Conservation (phyloP, 345 rosid genomes). For the Camelina neglecta region DNA sequence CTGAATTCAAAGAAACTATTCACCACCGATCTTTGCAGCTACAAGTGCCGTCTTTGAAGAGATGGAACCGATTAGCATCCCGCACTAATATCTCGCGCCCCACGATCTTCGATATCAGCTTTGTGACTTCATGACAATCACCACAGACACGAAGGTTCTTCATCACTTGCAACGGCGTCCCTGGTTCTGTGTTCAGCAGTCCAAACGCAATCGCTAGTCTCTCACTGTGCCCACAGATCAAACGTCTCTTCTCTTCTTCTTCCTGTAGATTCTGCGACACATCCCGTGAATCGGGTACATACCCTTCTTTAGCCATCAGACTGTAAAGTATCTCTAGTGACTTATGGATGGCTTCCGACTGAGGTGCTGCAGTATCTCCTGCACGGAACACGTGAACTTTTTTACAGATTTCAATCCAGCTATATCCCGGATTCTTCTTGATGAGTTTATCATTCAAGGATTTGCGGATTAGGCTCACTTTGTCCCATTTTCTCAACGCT, state of each 20-base stretch:
- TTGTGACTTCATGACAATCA: conserved; percentile 76
- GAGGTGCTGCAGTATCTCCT: conserved; percentile 54
- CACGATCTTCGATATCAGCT: conserved; percentile 55
- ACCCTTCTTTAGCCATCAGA: conserved; percentile 65
- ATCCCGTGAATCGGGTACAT: conserved; percentile 58
- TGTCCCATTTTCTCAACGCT: conserved; percentile 62
- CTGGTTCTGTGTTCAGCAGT: conserved; percentile 62
- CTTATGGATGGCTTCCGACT: conserved; percentile 56
- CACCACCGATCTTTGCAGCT: conserved; percentile 77
- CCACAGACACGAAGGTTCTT: conserved; percentile 83
- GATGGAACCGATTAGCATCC: conserved; percentile 74
- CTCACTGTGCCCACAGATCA: conserved; percentile 70
- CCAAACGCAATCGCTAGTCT: conserved; percentile 80
- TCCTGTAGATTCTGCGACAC: conserved; percentile 64
- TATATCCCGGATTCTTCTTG: conserved; percentile 58
- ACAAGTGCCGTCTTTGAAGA: conserved; percentile 64
- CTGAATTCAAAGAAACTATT: conserved; percentile 32
- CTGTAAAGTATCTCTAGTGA: conserved; percentile 48
- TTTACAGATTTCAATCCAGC: conserved; percentile 59
- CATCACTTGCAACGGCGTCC: conserved; percentile 62
- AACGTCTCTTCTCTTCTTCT: conserved; percentile 65
- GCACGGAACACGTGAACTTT: conserved; percentile 52
- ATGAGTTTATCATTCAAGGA: conserved; percentile 51
- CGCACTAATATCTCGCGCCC: conserved; percentile 69
- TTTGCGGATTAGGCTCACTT: conserved; percentile 55